phyloP scores from a whole-genome alignment of 106 monocot species.

The Platanthera guangdongensis region DNA sequence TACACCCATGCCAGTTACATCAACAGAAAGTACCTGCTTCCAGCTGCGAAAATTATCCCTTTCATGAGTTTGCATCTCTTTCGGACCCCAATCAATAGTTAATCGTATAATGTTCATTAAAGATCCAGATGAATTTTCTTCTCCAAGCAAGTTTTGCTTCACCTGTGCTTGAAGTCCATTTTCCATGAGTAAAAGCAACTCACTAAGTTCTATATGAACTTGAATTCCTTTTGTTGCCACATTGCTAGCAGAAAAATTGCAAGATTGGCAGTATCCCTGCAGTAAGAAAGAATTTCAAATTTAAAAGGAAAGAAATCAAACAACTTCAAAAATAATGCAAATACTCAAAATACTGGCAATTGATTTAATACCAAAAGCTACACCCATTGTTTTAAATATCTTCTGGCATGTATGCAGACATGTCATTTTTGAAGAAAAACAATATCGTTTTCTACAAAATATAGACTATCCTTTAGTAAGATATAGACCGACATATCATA shows the following conservation, averaged over 20 bases:
- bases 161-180: slow-evolving; percentile 60
- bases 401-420: no score
- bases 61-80: slow-evolving; percentile 41
- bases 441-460: no score
- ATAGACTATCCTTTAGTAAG: no score
- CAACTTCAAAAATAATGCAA: not conserved
- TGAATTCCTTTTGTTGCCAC: slow-evolving; percentile 69
- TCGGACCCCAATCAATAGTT: slow-evolving; percentile 66
- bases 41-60: slow-evolving; percentile 21
- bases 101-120: slow-evolving; percentile 60
- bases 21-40: slow-evolving; percentile 46
- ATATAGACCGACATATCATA: no score
- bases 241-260: slow-evolving; percentile 83
- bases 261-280: slow-evolving; percentile 77
- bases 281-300: not conserved
- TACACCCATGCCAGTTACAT: slow-evolving; percentile 64
- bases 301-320: not conserved
- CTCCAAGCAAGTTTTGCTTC: slow-evolving; percentile 64
- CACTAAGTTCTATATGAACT: slow-evolving; percentile 75
- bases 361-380: no score
- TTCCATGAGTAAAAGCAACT: slow-evolving; percentile 55
- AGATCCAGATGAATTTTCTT: slow-evolving; percentile 55
- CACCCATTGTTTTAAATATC: no score
- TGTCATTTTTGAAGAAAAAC: no score
- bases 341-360: no score